phyloP scores from a whole-genome alignment of 2,329 filamentous ascomycete genomes.

The Mariannaea elegans region DNA sequence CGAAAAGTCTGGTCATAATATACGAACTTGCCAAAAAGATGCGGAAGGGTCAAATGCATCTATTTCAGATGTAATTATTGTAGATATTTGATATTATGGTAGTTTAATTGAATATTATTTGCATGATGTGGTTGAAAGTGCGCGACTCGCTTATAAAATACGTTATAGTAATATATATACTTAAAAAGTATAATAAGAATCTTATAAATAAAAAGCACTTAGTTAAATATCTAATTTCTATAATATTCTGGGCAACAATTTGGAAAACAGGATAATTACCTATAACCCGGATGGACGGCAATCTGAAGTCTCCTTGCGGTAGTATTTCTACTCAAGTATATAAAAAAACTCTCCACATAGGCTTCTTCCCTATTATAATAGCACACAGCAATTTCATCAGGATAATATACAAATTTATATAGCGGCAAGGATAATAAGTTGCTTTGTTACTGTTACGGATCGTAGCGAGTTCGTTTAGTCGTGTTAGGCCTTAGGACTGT shows the following conservation, averaged over 20 bases:
- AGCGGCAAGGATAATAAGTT: neutral
- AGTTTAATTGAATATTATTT: too few species aligned
- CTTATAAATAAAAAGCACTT: neutral
- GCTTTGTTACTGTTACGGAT: too few species aligned
- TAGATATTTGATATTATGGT: too few species aligned
- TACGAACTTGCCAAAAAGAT: too few species aligned
- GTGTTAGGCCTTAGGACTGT: too few species aligned
- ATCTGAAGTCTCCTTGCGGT: neutral
- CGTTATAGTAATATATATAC: too few species aligned
- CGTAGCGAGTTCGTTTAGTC: too few species aligned
- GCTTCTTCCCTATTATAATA: neutral
- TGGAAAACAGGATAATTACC: neutral
- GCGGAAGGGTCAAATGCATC: too few species aligned
- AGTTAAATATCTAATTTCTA: slow-evolving; percentile 1
- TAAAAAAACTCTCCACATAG: neutral
- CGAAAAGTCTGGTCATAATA: too few species aligned
- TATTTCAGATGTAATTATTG: too few species aligned
- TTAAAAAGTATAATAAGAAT: slow-evolving; percentile 4
- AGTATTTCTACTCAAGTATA: neutral
- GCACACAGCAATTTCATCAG: neutral
- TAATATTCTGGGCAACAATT: slow-evolving; percentile 8
- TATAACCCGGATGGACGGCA: neutral
- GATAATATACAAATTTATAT: neutral
- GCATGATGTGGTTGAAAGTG: too few species aligned
- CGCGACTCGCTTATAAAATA: too few species aligned